Evolutionary conservation across 208 protist species (phyloP).

Genomic region (Crithidia sp.): DNA sequence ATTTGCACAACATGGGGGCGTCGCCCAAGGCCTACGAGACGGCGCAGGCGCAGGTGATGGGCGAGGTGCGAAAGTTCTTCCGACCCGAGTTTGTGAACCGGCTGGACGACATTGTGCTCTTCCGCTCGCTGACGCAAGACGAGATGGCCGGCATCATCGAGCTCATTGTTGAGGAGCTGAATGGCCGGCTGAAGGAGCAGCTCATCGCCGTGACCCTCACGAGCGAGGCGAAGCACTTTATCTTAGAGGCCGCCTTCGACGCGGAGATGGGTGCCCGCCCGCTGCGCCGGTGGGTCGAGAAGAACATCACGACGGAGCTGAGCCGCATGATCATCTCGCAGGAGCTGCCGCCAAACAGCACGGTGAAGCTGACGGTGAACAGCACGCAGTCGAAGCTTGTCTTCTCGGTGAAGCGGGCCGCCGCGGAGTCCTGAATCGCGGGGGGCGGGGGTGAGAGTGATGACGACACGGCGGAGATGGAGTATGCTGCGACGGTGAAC

Average conservation of each 20-base stretch:
- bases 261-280: conserved; percentile 92
- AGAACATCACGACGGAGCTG: conserved; percentile 89
- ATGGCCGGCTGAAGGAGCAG: conserved; percentile 68
- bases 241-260: conserved; percentile 77
- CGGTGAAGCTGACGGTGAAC: conserved; percentile 58
- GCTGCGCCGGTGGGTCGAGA: conserved; percentile 88
- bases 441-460: conserved; percentile 1
- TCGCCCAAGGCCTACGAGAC: conserved; percentile 49
- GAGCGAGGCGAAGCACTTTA: conserved; percentile 67
- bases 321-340: conserved; percentile 86
- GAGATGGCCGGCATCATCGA: conserved; percentile 93
- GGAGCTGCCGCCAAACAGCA: conserved; percentile 77
- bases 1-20: conserved; percentile 64
- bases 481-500: neutral
- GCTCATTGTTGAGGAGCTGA: conserved; percentile 88
- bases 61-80: conserved; percentile 89
- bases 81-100: conserved; percentile 99
- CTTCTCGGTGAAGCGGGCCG: conserved; percentile 67
- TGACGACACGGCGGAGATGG: neutral
- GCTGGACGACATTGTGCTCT: conserved; percentile 98
- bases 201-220: conserved; percentile 58
- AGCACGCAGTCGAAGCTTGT: conserved; percentile 44
- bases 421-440: conserved; percentile 9
- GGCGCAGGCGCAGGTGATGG: conserved; percentile 86
- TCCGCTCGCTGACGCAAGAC: conserved; percentile 88